A percentile compares a stretch with the other conserved stretches of the same genome.
Evolutionary conservation across 305 asterid genomes (phyloP).

Genomic region (Solanum hybrid): DNA sequence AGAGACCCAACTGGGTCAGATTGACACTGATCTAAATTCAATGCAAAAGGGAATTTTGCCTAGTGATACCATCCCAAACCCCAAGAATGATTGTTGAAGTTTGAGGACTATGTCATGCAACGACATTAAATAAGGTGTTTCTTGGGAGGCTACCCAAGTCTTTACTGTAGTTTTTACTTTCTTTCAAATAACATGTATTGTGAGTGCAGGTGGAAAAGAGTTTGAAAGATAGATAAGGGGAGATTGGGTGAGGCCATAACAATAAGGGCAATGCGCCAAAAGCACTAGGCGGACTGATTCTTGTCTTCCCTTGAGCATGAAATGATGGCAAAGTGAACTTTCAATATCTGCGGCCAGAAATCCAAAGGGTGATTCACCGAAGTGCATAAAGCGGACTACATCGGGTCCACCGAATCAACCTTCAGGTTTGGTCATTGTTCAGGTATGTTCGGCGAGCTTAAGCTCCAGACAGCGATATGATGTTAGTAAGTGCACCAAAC

Average conservation of each 20-base stretch:
- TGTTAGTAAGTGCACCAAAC: background rate
- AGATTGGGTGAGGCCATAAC: background rate
- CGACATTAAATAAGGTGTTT: background rate
- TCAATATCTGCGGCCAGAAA: background rate
- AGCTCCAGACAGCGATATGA: background rate
- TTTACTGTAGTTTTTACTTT: too few relatives aligned
- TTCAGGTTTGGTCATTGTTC: background rate
- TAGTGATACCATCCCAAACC: background rate
- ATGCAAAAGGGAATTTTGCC: background rate
- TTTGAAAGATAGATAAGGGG: background rate
- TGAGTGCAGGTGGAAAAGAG: background rate
- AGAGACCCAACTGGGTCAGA: background rate
- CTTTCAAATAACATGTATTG: background rate
- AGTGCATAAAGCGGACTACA: background rate
- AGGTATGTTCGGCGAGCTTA: background rate
- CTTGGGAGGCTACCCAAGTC: background rate
- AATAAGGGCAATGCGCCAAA: background rate
- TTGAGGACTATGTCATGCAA: background rate
- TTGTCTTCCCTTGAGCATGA: background rate
- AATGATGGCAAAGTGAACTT: background rate
- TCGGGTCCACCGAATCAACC: background rate
- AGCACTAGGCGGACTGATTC: background rate
- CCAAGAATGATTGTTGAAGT: background rate
- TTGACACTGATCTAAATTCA: background rate
- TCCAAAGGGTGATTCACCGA: background rate